These are phyloP conservation scores for Rhodofomes roseus DNA, from an alignment of 1,284 basidiomycete species.

Conservation along the genomic window DNA sequence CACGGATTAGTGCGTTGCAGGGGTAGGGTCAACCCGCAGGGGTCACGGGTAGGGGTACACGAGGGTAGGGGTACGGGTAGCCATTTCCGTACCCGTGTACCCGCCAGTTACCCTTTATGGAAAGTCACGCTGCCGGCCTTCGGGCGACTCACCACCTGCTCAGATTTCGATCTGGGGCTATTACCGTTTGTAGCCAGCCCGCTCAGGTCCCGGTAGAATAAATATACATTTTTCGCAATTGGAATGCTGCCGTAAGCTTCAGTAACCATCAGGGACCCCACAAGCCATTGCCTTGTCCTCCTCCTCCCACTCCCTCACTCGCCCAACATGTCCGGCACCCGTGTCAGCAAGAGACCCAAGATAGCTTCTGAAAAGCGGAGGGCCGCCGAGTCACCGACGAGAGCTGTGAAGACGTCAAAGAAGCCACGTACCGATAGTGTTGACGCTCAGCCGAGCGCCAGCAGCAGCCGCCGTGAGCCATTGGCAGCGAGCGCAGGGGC, in stretches of 20 bases:
- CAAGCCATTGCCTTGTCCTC: background rate
- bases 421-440: background rate
- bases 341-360: background rate
- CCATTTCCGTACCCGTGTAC: background rate
- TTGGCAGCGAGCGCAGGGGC: background rate
- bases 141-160: background rate
- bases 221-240: background rate
- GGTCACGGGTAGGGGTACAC: background rate
- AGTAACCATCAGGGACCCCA: background rate
- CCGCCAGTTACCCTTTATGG: background rate
- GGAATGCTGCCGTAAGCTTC: background rate
- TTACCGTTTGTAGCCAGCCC: background rate
- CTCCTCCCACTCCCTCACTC: too few relatives aligned
- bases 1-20: background rate
- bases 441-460: background rate
- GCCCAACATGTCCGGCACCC: background rate
- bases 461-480: background rate
- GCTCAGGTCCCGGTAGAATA: background rate
- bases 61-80: background rate
- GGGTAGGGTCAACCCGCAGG: background rate
- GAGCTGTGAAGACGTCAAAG: background rate
- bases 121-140: background rate
- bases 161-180: background rate
- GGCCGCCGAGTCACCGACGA: background rate
- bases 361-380: background rate